phyloP scores from a whole-genome alignment of 2,329 filamentous ascomycete species.

The Hypoxylon sp. region DNA sequence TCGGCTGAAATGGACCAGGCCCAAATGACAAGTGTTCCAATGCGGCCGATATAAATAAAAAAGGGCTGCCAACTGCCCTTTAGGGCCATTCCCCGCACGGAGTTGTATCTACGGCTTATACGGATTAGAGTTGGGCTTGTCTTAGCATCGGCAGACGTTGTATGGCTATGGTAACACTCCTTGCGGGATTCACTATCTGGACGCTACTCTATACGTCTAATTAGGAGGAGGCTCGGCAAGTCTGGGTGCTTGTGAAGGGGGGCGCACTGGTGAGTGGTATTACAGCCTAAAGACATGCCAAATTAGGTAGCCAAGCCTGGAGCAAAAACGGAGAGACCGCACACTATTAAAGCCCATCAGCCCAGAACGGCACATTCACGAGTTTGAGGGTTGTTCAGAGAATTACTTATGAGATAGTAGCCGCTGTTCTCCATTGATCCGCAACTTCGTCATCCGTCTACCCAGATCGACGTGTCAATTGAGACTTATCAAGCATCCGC shows the following conservation, averaged over 20 bases:
- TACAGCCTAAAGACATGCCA: conserved; percentile 24
- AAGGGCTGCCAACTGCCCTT: conserved; percentile 36
- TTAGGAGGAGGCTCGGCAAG: conserved; percentile 31
- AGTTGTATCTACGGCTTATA: conserved; percentile 33
- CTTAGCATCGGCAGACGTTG: conserved; percentile 38
- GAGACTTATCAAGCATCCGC: background rate
- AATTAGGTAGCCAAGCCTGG: conserved; percentile 24
- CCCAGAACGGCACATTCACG: background rate
- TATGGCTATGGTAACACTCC: conserved; percentile 16
- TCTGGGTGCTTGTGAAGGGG: conserved; percentile 17
- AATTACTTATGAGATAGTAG: background rate
- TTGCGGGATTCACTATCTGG: conserved; percentile 24
- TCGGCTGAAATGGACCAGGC: conserved; percentile 25
- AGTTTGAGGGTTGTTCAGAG: conserved; percentile 1
- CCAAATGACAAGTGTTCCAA: conserved; percentile 9
- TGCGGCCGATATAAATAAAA: conserved; percentile 9
- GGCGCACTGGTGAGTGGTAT: conserved; percentile 13
- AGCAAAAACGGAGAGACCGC: conserved; percentile 3
- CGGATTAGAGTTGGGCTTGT: conserved; percentile 22
- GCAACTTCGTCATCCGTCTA: background rate
- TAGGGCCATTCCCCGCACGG: conserved; percentile 39
- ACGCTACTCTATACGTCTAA: conserved; percentile 20
- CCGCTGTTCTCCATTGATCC: background rate
- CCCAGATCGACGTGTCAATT: background rate
- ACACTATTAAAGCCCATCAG: conserved; percentile 31